Conservation (phyloP, 2,329 filamentous ascomycete species). For the Fusarium sublunatum region DNA sequence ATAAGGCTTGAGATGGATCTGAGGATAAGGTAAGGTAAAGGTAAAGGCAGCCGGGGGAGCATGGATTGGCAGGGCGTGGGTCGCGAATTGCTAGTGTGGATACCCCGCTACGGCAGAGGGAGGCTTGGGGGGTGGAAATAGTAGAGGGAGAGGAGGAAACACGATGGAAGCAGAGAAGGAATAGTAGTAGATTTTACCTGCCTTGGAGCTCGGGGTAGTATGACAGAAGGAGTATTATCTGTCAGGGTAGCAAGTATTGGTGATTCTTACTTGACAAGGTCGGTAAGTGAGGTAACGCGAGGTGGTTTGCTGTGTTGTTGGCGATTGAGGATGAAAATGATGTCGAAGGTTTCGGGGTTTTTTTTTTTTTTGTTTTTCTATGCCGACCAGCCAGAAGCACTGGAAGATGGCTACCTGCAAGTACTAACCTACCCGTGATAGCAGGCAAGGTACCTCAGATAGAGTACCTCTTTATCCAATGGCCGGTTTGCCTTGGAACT, state of each 20-base stretch:
- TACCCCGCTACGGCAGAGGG: conserved; percentile 45
- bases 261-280: background rate
- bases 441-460: background rate
- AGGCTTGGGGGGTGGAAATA: conserved; percentile 38
- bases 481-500: conserved; percentile 13
- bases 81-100: conserved; percentile 53
- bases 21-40: conserved; percentile 25
- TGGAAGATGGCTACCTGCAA: background rate
- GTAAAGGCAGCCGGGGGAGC: conserved; percentile 38
- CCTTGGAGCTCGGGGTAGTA: background rate
- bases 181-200: background rate
- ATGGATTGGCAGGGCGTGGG: conserved; percentile 49
- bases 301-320: background rate
- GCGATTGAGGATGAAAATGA: conserved; percentile 26
- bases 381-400: conserved; percentile 5
- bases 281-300: background rate
- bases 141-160: conserved; percentile 18
- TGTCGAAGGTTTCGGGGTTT: conserved; percentile 10
- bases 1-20: conserved; percentile 41
- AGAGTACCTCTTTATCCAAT: background rate
- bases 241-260: background rate
- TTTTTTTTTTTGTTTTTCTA: conserved; percentile 7
- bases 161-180: background rate
- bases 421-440: background rate
- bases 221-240: background rate